Evolutionary conservation across 768 basidiomycete species (phyloP).

Genomic region (Tulasnella sp.): DNA sequence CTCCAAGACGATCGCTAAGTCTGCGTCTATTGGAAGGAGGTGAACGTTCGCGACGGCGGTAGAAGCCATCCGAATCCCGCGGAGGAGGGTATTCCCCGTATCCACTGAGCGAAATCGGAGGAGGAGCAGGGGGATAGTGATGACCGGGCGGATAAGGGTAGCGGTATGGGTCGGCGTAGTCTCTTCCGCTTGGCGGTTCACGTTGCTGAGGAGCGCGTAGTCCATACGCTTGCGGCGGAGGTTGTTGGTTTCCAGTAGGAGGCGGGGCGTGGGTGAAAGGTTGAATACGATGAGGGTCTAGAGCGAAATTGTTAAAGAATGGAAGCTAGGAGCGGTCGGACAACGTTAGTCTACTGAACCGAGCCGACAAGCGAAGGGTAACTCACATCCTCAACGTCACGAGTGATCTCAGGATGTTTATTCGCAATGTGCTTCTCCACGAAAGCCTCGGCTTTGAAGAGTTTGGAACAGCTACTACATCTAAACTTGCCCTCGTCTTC

Average conservation of each 20-base stretch:
- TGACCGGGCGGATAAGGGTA: constrained; percentile 9
- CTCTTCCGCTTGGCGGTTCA: background rate
- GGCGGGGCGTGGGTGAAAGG: constrained; percentile 78
- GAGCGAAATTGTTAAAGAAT: constrained; percentile 92
- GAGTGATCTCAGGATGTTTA: constrained; percentile 86
- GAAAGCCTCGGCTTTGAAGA: constrained; percentile 96
- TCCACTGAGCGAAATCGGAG: constrained; percentile 2
- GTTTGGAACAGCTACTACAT: constrained; percentile 93
- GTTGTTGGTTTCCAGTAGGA: constrained; percentile 62
- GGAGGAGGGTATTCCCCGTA: constrained; percentile 26
- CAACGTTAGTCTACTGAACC: constrained; percentile 1
- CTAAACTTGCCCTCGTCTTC: constrained; percentile 97
- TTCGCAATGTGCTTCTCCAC: constrained; percentile 96
- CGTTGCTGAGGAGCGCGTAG: constrained; percentile 45
- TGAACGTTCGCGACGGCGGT: constrained; percentile 6
- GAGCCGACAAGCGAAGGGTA: background rate
- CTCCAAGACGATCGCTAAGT: constrained; percentile 77
- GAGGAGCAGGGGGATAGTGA: constrained; percentile 27
- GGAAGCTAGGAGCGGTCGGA: constrained; percentile 53
- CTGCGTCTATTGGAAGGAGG: constrained; percentile 42
- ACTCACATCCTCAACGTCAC: constrained; percentile 77
- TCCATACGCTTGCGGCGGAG: constrained; percentile 83
- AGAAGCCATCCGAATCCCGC: background rate
- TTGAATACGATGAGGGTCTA: constrained; percentile 91
- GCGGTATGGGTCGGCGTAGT: constrained; percentile 2